A percentile compares a stretch with the other conserved stretches of the same genome.
Evolutionary conservation across 371 early-diverging fungal species (phyloP).

Genomic region (Syncephalastrum contaminatum): DNA sequence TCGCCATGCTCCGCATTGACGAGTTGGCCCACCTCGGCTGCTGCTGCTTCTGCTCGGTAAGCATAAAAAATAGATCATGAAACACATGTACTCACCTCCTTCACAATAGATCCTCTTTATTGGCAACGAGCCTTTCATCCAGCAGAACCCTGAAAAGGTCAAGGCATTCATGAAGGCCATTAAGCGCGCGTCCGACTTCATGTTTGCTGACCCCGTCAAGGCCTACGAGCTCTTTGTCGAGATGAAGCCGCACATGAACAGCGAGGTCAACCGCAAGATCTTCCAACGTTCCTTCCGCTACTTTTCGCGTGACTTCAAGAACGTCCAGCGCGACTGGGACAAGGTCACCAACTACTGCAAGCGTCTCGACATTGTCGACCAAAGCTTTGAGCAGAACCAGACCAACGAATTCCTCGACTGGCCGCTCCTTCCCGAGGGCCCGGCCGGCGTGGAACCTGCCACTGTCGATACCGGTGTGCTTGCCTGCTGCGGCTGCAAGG

Average conservation of each 20-base stretch:
- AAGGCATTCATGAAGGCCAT: conserved; percentile 56
- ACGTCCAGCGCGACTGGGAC: conserved; percentile 68
- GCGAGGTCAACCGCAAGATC: conserved; percentile 59
- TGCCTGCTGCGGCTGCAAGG: conserved; percentile 1
- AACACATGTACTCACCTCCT: background rate
- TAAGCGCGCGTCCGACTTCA: conserved; percentile 52
- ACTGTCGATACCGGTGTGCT: conserved; percentile 53
- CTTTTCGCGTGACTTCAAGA: conserved; percentile 60
- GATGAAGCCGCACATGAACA: conserved; percentile 60
- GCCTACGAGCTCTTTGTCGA: conserved; percentile 58
- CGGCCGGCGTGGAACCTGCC: conserved; percentile 35
- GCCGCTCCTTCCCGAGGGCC: conserved; percentile 36
- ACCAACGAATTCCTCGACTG: conserved; percentile 60
- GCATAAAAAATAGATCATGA: background rate
- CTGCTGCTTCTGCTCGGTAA: conserved; percentile 69
- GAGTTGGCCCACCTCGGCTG: conserved; percentile 65
- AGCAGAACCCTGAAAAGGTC: conserved; percentile 58
- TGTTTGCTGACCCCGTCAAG: conserved; percentile 52
- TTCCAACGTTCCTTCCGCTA: conserved; percentile 65
- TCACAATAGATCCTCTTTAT: conserved; percentile 55
- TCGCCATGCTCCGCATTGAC: conserved; percentile 67
- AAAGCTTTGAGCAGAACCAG: conserved; percentile 56
- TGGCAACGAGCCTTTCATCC: conserved; percentile 62
- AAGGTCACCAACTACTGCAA: conserved; percentile 69
- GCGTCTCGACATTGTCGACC: conserved; percentile 56